Percentiles rank a stretch among this genome's conserved stretches.
Evolutionary conservation across 2,329 filamentous ascomycete species (phyloP).

Genomic region (Cladosporium sp.): DNA sequence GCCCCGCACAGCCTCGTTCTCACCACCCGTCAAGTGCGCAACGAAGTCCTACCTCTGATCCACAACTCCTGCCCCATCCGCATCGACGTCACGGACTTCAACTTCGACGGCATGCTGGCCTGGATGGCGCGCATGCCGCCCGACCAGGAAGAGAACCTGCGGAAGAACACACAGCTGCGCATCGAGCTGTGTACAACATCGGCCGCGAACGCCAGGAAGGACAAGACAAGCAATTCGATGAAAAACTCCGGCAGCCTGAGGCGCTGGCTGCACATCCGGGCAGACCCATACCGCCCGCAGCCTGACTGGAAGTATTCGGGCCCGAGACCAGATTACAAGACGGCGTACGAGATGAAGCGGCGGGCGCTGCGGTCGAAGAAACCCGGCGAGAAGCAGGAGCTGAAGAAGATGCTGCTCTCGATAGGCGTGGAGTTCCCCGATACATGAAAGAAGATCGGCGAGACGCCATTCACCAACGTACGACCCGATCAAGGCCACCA

Average conservation of each 20-base stretch:
- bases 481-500: no score
- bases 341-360: conserved; percentile 25
- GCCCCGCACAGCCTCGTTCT: conserved; percentile 23
- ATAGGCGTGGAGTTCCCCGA: conserved; percentile 13
- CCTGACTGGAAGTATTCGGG: conserved; percentile 26
- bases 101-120: conserved; percentile 25
- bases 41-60: conserved; percentile 27
- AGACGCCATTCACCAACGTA: no score
- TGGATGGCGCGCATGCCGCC: conserved; percentile 27
- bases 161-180: conserved; percentile 23
- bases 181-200: conserved; percentile 22
- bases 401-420: conserved; percentile 24
- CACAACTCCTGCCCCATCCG: conserved; percentile 25
- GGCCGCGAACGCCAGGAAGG: conserved; percentile 6
- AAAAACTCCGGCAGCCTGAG: conserved; percentile 18
- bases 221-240: conserved; percentile 13
- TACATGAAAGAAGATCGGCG: not conserved
- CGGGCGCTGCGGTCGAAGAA: conserved; percentile 25
- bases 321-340: conserved; percentile 19
- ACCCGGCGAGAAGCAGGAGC: conserved; percentile 24
- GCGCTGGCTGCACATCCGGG: conserved; percentile 26
- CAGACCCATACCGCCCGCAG: conserved; percentile 26
- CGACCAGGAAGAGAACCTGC: conserved; percentile 21
- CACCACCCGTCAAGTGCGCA: conserved; percentile 25
- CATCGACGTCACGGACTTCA: conserved; percentile 27